Evolutionary conservation across 768 basidiomycete genomes (phyloP), one percentile per base, ranked within the genome.

Genomic region (Clathrus columnatus): DNA sequence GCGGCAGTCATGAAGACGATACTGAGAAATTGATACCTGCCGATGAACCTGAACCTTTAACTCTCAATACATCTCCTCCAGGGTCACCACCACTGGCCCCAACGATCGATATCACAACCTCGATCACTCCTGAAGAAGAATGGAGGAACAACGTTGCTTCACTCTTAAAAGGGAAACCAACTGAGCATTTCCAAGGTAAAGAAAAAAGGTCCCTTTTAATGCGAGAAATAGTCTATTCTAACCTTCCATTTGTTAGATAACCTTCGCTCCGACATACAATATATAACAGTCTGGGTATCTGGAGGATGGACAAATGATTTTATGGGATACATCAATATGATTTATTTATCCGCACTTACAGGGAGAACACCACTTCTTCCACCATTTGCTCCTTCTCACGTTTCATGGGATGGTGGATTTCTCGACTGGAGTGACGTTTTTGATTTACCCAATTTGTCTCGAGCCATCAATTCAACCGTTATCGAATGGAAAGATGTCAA

Each of bases 271-370:
- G 78, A 84, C 54, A 70, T 70, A 4, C 74, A 82, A 59, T 88
- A 87, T 59, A 79, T 88, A 57, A 82, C 84, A 1, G 83, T 83
- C 14, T 88, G 84, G 84, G 72, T 81, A 41, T 80, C 81, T 32
- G 84, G 85, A n/a, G 86, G 86, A 41, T 88, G 85, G 85, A 86
- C 85, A 6, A 87, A 87, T 72, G 84, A 87, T 69, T 83, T 86
- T 27, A 84, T 86, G 79, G 85, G 85, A 55, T 83, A 81, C 63
- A 70, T 70, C 42, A 82, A 85, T 63, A 69, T 83, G 50, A 71
- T 84, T 29, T 84, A 83, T 59, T 73, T 85, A 8, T 81, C 70
- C 11, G 52, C 78, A 30, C 71, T 85, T 59, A 81, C 82, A 7
- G 75, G 77, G 36, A 75, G 82, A 28, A 73, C 83, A 36, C 81